Evolutionary conservation across 1,284 basidiomycete species (phyloP).

Genomic region (Fomitiporia mediterranea): DNA sequence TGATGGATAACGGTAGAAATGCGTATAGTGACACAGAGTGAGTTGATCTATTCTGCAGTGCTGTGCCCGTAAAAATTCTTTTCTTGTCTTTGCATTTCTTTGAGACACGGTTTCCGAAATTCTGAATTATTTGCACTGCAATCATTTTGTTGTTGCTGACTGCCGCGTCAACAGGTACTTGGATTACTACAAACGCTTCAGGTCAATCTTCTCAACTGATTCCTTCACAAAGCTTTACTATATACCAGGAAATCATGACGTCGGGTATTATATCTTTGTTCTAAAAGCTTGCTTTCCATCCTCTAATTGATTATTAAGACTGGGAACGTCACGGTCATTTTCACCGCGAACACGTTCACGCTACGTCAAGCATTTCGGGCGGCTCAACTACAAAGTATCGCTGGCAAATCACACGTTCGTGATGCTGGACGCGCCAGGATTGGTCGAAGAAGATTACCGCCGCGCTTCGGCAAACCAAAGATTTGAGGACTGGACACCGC

Average conservation of each 20-base stretch:
- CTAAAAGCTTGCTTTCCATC: no score
- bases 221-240: conserved; percentile 49
- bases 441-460: conserved; percentile 73
- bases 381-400: conserved; percentile 46
- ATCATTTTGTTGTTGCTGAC: background rate
- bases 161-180: conserved; percentile 47
- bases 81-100: background rate
- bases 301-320: conserved; percentile 33
- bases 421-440: conserved; percentile 69
- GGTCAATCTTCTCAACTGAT: conserved; percentile 49
- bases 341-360: conserved; percentile 57
- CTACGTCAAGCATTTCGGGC: conserved; percentile 65
- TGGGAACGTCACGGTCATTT: conserved; percentile 51
- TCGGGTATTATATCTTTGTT: conserved; percentile 53
- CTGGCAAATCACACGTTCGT: conserved; percentile 71
- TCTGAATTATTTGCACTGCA: background rate
- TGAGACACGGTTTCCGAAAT: background rate
- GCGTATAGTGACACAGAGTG: conserved; percentile 60
- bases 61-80: background rate
- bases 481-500: conserved; percentile 57
- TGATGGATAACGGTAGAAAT: conserved; percentile 67
- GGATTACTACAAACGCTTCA: conserved; percentile 55
- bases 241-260: conserved; percentile 85
- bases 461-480: conserved; percentile 48
- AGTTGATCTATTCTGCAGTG: conserved; percentile 29